Conservation (phyloP, 1,139 yeast genomes). For the Pichia terricola region DNA sequence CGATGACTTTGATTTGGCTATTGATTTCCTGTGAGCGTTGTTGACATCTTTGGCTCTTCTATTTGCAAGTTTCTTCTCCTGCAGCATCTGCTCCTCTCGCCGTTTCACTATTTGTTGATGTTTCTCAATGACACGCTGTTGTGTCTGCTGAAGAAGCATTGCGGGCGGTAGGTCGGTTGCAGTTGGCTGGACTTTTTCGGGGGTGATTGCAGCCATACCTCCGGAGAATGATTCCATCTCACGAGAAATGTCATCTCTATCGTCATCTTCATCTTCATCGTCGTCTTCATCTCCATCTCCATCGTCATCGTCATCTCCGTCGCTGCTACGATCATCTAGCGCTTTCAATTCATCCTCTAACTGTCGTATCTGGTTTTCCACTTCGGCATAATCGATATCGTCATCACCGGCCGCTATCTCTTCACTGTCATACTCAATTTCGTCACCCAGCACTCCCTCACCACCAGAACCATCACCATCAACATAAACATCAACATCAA, state of each 20-base stretch:
- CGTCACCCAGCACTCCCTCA: too few species aligned
- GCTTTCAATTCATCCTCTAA: neutral
- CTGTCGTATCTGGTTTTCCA: neutral
- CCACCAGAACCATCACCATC: too few species aligned
- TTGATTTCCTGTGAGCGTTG: neutral
- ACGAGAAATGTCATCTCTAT: neutral
- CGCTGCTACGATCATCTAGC: neutral
- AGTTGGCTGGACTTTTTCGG: too few species aligned
- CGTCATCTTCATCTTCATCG: neutral
- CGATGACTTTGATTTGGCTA: neutral
- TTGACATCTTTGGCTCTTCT: neutral
- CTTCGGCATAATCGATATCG: neutral
- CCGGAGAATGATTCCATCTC: too few species aligned
- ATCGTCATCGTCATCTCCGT: neutral
- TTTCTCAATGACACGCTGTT: conserved; percentile 5
- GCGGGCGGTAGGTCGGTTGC: conserved; percentile 1
- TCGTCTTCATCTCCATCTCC: neutral
- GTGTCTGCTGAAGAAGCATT: conserved; percentile 1
- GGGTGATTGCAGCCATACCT: too few species aligned
- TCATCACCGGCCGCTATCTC: neutral
- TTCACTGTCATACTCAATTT: neutral
- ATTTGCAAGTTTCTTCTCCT: too few species aligned
- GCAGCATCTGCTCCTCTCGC: too few species aligned
- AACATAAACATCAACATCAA: too few species aligned
- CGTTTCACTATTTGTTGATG: conserved; percentile 5